A percentile compares a stretch with the other conserved stretches of the same genome.
These are phyloP conservation scores for Arthrobotrys musiformis DNA, from an alignment of 2,329 filamentous ascomycete species.

Conservation along the genomic window DNA sequence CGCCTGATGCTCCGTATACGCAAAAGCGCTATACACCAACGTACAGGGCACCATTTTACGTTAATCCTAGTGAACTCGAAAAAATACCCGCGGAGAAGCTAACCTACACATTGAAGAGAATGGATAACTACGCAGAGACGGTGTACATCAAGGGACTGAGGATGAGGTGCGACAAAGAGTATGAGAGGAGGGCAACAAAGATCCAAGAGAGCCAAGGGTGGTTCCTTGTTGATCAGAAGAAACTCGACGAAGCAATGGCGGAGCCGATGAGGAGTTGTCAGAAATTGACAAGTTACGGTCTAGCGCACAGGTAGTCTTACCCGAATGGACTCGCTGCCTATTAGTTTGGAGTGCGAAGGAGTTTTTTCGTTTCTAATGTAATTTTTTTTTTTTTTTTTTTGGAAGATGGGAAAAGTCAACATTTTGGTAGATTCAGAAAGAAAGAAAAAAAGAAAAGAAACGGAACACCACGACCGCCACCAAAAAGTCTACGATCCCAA, in stretches of 20 bases:
- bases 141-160: constrained; percentile 76
- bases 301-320: not conserved
- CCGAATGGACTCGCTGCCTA: not conserved
- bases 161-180: constrained; percentile 79
- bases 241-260: constrained; percentile 75
- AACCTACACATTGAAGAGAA: constrained; percentile 67
- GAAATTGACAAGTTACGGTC: constrained; percentile 66
- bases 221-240: constrained; percentile 83
- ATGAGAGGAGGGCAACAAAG: constrained; percentile 72
- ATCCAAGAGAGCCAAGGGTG: constrained; percentile 84
- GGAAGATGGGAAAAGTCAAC: not conserved
- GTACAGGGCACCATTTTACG: constrained; percentile 82
- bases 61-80: constrained; percentile 80
- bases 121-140: constrained; percentile 82
- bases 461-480: too few species aligned
- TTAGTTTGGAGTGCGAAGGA: constrained; percentile 7
- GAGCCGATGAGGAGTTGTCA: constrained; percentile 69
- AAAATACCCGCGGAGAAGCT: constrained; percentile 74
- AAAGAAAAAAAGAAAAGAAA: not conserved
- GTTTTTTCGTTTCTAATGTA: constrained; percentile 36
- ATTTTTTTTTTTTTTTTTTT: constrained; percentile 13
- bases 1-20: constrained; percentile 74
- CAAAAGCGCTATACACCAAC: constrained; percentile 76
- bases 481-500: constrained; percentile 38
- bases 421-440: not conserved